A percentile compares a stretch with the other conserved stretches of the same genome.
These are phyloP conservation scores for Paracoccidioides brasiliensis DNA, from an alignment of 2,329 filamentous ascomycete genomes.

Conservation along the genomic window DNA sequence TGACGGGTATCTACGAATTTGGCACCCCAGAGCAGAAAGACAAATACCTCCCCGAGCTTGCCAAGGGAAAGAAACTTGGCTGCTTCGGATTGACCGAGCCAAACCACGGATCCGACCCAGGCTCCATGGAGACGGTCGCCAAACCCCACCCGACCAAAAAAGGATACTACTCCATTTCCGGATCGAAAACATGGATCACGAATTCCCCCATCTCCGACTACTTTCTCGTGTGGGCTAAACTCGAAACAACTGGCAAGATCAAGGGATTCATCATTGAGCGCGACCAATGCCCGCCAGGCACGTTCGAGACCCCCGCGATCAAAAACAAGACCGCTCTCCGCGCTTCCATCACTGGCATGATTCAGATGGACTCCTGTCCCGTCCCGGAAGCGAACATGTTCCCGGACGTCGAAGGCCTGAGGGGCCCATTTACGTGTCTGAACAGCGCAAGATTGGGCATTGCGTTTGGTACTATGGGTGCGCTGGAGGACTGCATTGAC, in stretches of 20 bases:
- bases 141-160: constrained; percentile 72
- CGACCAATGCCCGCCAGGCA: constrained; percentile 70
- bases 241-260: constrained; percentile 85
- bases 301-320: constrained; percentile 78
- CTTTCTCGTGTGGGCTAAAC: constrained; percentile 81
- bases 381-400: constrained; percentile 91
- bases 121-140: constrained; percentile 80
- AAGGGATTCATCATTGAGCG: constrained; percentile 84
- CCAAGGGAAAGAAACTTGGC: constrained; percentile 67
- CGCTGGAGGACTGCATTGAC: constrained; percentile 78
- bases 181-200: constrained; percentile 89
- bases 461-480: constrained; percentile 84
- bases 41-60: constrained; percentile 65
- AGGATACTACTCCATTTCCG: constrained; percentile 65
- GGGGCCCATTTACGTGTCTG: constrained; percentile 82
- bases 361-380: constrained; percentile 81
- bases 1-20: constrained; percentile 84
- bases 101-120: constrained; percentile 84
- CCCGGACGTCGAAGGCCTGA: constrained; percentile 72
- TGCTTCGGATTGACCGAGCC: constrained; percentile 87
- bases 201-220: constrained; percentile 84
- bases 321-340: constrained; percentile 92
- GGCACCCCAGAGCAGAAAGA: constrained; percentile 81
- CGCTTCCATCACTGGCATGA: constrained; percentile 94
- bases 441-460: constrained; percentile 93